Conservation (phyloP, 2,329 filamentous ascomycete species). For the Sclerotinia glacialis region DNA sequence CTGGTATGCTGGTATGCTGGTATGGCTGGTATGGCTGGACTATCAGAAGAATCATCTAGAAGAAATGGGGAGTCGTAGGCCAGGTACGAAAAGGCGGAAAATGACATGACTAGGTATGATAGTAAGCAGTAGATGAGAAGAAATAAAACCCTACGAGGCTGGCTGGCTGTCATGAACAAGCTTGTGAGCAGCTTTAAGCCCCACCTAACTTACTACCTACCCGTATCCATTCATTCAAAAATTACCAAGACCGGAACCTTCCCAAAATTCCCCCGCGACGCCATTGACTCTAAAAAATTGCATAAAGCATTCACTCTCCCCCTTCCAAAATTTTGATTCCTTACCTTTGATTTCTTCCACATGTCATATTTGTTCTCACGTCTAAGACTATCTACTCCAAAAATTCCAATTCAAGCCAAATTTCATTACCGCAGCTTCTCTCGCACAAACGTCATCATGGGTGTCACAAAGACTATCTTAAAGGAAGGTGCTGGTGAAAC, state of each 20-base stretch:
- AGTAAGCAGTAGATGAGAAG: background rate
- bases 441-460: slow-evolving; percentile 52
- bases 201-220: background rate
- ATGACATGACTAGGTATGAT: no score
- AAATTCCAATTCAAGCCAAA: slow-evolving; percentile 18
- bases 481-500: slow-evolving; percentile 56
- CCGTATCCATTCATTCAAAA: background rate
- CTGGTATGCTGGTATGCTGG: no score
- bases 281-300: slow-evolving; percentile 12
- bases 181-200: background rate
- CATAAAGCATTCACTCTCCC: slow-evolving; percentile 21
- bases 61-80: background rate
- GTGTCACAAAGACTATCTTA: slow-evolving; percentile 67
- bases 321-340: background rate
- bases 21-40: no score
- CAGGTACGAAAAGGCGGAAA: background rate
- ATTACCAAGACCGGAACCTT: slow-evolving; percentile 7
- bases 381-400: slow-evolving; percentile 17
- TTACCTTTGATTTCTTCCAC: slow-evolving; percentile 3
- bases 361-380: slow-evolving; percentile 24
- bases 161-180: background rate
- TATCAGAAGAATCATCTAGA: background rate
- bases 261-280: background rate
- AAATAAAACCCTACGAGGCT: background rate
- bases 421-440: slow-evolving; percentile 32